Evolutionary conservation across 2,329 filamentous ascomycete genomes (phyloP), one percentile per base, ranked within the genome.

Genomic region (Bertia moriformis): DNA sequence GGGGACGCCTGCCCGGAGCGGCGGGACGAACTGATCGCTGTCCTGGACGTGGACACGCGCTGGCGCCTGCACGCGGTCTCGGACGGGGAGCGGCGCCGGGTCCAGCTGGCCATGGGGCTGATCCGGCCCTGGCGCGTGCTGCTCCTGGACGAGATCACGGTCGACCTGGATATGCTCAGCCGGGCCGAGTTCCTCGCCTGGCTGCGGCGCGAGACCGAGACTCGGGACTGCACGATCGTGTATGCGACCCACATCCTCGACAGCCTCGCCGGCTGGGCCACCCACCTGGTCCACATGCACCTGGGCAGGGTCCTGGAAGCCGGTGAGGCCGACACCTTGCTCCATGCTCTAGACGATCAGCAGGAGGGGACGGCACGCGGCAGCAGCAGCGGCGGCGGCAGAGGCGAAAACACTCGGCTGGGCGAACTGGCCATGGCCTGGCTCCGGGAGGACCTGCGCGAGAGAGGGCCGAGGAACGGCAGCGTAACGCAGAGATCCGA

Each of bases 171-270:
- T 58, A 71, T 98, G 42, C 70, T 95, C 43, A 83, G 77, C 40
- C 73, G 91, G 14, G 78, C 78, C 49, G 80, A 87, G 54, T 98
- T 98, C 57, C 67, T 98, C 20, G 68, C 62, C 35, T 98, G 89
- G 66, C 61, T 98, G 52, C 87, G 86, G 60, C 67, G 68, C 43
- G 91, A 98, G 72, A 95, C 89, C 0, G 82, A 89, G 61, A 65
- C 55, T 4, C 69, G 89, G 39, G 69, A 76, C 29, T 95, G 88
- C 55, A 95, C 91, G 3, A 84, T 98, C 50, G 87, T 98, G 19
- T 98, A 98, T 56, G 91, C 91, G 4, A 98, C 91, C 13, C 91
- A 98, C 59, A 95, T 98, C 46, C 63, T 98, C 48, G 91, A 98
- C 55, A 95, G 95, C 56, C 65, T 98, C 39, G 87, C 87, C 1